Conservation (phyloP, 352 stramenopile genomes). For the Globisporangium nunn region DNA sequence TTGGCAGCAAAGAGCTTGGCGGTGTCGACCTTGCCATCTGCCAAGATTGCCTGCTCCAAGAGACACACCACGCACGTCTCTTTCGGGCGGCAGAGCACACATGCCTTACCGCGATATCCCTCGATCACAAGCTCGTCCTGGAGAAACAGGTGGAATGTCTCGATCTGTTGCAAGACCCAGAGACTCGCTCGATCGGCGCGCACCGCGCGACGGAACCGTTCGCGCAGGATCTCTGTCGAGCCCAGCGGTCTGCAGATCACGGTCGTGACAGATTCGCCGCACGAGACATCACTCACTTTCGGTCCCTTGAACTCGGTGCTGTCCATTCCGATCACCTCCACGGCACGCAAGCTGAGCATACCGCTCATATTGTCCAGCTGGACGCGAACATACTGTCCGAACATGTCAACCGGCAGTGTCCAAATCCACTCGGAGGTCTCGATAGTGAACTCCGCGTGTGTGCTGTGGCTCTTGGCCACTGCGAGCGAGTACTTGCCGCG, state of each 20-base stretch:
- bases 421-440: conserved; percentile 27
- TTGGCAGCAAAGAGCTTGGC: not conserved
- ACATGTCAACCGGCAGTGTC: conserved; percentile 41
- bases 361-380: conserved; percentile 41
- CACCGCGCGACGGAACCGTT: conserved; percentile 47
- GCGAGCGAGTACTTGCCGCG: conserved; percentile 57
- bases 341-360: conserved; percentile 43
- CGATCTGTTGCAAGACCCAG: conserved; percentile 49
- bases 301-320: conserved; percentile 43
- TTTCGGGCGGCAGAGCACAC: conserved; percentile 16
- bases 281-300: conserved; percentile 47
- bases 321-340: conserved; percentile 40
- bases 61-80: conserved; percentile 4
- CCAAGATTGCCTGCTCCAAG: not conserved
- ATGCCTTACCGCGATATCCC: conserved; percentile 1
- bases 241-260: conserved; percentile 45
- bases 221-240: conserved; percentile 28
- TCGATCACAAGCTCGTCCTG: conserved; percentile 1
- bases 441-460: conserved; percentile 29
- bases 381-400: conserved; percentile 51
- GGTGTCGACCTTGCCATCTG: not conserved
- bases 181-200: conserved; percentile 39
- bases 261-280: conserved; percentile 43
- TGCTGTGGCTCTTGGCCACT: conserved; percentile 42
- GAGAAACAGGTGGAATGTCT: conserved; percentile 56